phyloP scores from a whole-genome alignment of 2,329 filamentous ascomycete genomes.

The Colletotrichum noveboracense region DNA sequence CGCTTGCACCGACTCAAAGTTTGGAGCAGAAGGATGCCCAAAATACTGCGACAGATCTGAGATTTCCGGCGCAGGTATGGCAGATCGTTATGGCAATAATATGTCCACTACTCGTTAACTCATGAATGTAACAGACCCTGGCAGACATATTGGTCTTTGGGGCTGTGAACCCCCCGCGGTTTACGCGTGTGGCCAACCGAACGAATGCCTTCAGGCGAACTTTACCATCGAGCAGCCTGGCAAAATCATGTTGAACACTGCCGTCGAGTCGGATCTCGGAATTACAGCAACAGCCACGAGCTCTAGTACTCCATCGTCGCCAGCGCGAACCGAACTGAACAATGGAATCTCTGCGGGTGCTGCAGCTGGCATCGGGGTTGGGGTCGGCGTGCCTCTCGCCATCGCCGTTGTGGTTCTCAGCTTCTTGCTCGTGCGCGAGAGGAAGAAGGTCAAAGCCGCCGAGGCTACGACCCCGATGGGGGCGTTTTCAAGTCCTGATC shows the following conservation, averaged over 20 bases:
- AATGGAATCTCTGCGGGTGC: background rate
- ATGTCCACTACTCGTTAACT: background rate
- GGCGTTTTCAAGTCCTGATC: background rate
- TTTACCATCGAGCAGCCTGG: background rate
- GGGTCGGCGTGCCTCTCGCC: constrained; percentile 1
- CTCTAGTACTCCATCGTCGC: background rate
- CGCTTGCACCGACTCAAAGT: background rate
- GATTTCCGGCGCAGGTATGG: background rate
- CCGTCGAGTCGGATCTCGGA: background rate
- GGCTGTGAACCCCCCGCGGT: background rate
- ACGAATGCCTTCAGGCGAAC: background rate
- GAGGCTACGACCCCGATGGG: background rate
- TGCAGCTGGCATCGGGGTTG: constrained; percentile 9
- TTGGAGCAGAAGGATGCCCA: background rate
- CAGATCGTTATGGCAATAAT: background rate
- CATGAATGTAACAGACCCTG: background rate
- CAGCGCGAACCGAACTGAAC: background rate
- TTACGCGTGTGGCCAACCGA: background rate
- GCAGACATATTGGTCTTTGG: background rate
- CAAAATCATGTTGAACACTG: background rate
- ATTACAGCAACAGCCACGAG: background rate
- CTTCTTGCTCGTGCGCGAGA: background rate
- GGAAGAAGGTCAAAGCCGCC: background rate
- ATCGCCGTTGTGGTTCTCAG: background rate
- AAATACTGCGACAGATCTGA: background rate